Percentiles rank a stretch among this genome's conserved stretches.
Conservation (phyloP, 2,329 filamentous ascomycete species). For the Trichoderma atrobrunneum region DNA sequence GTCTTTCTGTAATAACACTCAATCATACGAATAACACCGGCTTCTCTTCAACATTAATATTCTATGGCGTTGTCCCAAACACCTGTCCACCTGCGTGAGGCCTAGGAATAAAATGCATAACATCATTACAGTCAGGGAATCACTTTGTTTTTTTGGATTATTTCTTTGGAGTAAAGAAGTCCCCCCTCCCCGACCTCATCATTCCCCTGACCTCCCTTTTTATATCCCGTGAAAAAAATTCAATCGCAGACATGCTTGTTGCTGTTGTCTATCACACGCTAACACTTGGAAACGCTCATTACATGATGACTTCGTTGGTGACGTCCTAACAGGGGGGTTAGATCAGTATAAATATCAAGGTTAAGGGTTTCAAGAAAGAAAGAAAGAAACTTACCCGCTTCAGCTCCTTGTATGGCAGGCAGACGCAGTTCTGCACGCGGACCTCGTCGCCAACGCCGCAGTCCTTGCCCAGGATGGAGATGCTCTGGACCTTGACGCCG, state of each 20-base stretch:
- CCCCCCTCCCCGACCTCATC: no score
- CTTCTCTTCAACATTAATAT: not conserved
- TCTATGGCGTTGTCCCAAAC: not conserved
- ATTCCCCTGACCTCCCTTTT: not conserved
- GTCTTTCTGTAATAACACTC: not conserved
- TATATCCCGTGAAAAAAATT: not conserved
- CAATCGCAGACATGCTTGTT: not conserved
- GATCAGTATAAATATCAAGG: constrained; percentile 25
- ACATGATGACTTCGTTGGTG: constrained; percentile 89
- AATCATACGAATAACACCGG: not conserved
- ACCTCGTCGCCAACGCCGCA: constrained; percentile 92
- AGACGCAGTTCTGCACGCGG: constrained; percentile 95
- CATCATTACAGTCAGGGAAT: not conserved
- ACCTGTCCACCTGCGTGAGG: not conserved
- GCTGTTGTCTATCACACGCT: not conserved
- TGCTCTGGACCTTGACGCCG: constrained; percentile 96
- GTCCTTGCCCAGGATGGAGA: constrained; percentile 96
- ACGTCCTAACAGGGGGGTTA: constrained; percentile 61
- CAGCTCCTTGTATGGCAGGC: constrained; percentile 95
- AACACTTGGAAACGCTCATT: constrained; percentile 30
- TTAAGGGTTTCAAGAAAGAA: rapidly evolving
- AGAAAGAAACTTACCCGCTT: constrained; percentile 69
- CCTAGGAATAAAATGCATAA: not conserved
- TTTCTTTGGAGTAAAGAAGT: not conserved
- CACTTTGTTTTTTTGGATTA: not conserved